Evolutionary conservation across 2,329 filamentous ascomycete species (phyloP).

Genomic region (Ceratocystis cacaofunesta): DNA sequence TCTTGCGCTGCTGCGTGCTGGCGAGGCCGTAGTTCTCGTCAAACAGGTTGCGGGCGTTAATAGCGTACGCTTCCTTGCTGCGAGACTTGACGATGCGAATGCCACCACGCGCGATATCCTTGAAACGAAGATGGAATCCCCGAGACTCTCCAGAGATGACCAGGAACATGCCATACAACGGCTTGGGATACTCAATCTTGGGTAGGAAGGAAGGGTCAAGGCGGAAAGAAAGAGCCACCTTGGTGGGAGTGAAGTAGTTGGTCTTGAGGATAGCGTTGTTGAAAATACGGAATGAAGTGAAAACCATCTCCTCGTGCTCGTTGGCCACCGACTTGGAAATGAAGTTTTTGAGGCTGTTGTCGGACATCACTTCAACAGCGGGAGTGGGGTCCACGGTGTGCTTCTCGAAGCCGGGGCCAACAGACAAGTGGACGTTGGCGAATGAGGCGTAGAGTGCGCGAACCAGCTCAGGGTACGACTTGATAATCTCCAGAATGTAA

Average conservation of each 20-base stretch:
- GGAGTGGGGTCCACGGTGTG: slow-evolving; percentile 37
- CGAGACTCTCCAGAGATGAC: slow-evolving; percentile 94
- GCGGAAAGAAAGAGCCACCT: slow-evolving; percentile 94
- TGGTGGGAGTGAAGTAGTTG: slow-evolving; percentile 93
- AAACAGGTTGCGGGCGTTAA: slow-evolving; percentile 91
- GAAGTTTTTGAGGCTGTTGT: slow-evolving; percentile 53
- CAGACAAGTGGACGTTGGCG: slow-evolving; percentile 63
- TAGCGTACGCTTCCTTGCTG: slow-evolving; percentile 87
- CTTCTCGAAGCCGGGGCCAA: slow-evolving; percentile 36
- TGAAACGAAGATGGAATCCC: slow-evolving; percentile 93
- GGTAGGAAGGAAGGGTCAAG: slow-evolving; percentile 81
- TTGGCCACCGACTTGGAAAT: slow-evolving; percentile 72
- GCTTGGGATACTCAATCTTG: slow-evolving; percentile 80
- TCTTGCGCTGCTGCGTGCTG: slow-evolving; percentile 98
- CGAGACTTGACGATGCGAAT: slow-evolving; percentile 98
- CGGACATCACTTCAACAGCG: slow-evolving; percentile 54
- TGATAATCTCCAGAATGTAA: slow-evolving; percentile 96
- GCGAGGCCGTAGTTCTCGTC: slow-evolving; percentile 98
- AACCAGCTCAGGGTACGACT: slow-evolving; percentile 73
- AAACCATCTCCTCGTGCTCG: slow-evolving; percentile 95
- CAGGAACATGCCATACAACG: slow-evolving; percentile 94
- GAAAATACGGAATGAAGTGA: slow-evolving; percentile 92
- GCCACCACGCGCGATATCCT: slow-evolving; percentile 89
- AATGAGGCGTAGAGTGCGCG: slow-evolving; percentile 83
- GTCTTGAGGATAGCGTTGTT: slow-evolving; percentile 90